These are phyloP conservation scores for Phytophthora chlamydospora DNA, from an alignment of 352 stramenopile species.

Conservation along the genomic window DNA sequence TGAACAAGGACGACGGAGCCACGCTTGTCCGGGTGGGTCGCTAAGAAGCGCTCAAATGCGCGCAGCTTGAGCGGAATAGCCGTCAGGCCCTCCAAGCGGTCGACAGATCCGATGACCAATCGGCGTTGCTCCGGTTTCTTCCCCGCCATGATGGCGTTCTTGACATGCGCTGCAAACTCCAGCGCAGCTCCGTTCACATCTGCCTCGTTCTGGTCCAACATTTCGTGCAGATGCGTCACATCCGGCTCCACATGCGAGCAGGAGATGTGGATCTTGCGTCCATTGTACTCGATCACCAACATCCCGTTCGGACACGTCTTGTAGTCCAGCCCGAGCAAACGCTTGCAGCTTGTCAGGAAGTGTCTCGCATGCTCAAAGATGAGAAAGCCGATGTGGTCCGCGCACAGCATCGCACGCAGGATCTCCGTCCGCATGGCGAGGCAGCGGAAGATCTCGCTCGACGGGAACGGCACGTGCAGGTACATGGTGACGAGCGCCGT, in stretches of 20 bases:
- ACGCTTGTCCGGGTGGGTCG: constrained; percentile 76
- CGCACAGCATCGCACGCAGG: constrained; percentile 89
- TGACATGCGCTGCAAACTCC: constrained; percentile 48
- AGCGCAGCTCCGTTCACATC: constrained; percentile 27
- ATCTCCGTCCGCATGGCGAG: constrained; percentile 91
- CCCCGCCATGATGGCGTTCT: constrained; percentile 37
- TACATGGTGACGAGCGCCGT: constrained; percentile 97
- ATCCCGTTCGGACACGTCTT: constrained; percentile 85
- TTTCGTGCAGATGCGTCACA: constrained; percentile 68
- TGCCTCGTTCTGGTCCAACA: constrained; percentile 59
- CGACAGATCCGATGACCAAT: constrained; percentile 90
- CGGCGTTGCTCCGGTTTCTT: constrained; percentile 33
- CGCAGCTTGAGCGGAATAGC: constrained; percentile 97
- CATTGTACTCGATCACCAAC: constrained; percentile 96
- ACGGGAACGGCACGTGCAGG: constrained; percentile 98
- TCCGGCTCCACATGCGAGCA: constrained; percentile 98
- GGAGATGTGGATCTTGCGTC: constrained; percentile 95
- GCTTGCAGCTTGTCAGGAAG: constrained; percentile 92
- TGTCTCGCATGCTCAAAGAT: constrained; percentile 94
- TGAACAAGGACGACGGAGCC: constrained; percentile 80
- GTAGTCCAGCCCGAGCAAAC: constrained; percentile 96
- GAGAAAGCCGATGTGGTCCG: constrained; percentile 94
- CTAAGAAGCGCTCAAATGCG: constrained; percentile 95
- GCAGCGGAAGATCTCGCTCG: constrained; percentile 98
- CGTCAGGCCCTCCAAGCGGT: constrained; percentile 95